Base-by-base conservation (phyloP, 2,329 filamentous ascomycete genomes). In the Hypoxylon sp. region DNA sequence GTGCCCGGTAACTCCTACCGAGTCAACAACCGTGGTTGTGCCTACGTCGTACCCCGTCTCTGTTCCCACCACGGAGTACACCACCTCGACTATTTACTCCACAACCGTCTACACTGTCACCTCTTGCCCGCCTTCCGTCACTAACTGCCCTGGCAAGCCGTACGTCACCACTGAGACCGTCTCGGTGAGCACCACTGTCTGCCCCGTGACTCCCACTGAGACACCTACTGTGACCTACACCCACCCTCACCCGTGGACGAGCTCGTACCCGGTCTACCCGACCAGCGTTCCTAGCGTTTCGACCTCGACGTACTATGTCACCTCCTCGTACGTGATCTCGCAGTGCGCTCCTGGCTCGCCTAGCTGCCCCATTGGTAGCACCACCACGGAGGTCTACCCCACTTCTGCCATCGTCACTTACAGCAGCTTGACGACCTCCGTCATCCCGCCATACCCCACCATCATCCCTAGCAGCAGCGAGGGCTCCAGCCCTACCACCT, bases 381-480 rank as follows among this genome's bases (percentile, higher is more conserved):
- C 21, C 37, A 59, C 63, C 35, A 65, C 62, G 15, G 48, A 46
- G 15, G 17, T 54, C 50, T 59, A 39, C 39, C 39, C 39, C 11
- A 44, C 39, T 44, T 44, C 39, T 44, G 19, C 39, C n/a, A 1
- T 3, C 17, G 21, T 50, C 60, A 51, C 51, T 7, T 42, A 46
- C 47, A 65, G 62, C 66, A 62, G 62, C 58, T 17, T 68, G 46
- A 65, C 55, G 2, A 69, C 62, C 13, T 60, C 42, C 32, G 42
- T 63, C 48, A 55, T 48, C 31, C 57, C 62, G 21, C 62, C 67
- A 29, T 69, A 66, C 63, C 58, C 62, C 24, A 65, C 50, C 53
- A 32, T 29, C 55, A 35, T 39, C n/a, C 24, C 39, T 19, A 55
- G 52, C 53, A 55, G 27, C 39, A 27, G 51, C 46, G 5, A 17